These are phyloP conservation scores for Hymenoscyphus infarciens DNA, from an alignment of 2,329 filamentous ascomycete genomes.

Conservation along the genomic window DNA sequence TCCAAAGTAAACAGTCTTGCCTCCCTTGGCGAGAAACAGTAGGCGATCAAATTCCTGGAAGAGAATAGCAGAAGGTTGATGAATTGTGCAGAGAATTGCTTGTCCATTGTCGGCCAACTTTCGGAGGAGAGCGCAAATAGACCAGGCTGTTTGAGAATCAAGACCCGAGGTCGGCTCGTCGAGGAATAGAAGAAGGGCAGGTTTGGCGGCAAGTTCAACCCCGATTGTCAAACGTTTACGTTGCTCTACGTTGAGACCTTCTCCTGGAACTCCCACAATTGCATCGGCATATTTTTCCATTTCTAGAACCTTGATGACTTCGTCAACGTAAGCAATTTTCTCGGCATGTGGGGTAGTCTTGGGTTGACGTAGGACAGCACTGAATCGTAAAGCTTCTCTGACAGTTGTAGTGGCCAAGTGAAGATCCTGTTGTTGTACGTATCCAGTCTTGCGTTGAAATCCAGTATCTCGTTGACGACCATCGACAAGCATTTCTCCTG, in stretches of 20 bases:
- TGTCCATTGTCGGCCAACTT: slow-evolving; percentile 87
- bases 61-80: slow-evolving; percentile 93
- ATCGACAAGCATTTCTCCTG: slow-evolving; percentile 72
- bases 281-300: slow-evolving; percentile 91
- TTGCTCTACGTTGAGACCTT: slow-evolving; percentile 57
- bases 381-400: slow-evolving; percentile 82
- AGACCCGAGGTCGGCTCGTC: slow-evolving; percentile 95
- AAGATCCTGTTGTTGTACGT: slow-evolving; percentile 88
- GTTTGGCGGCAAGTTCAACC: slow-evolving; percentile 90
- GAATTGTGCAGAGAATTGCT: slow-evolving; percentile 94
- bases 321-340: slow-evolving; percentile 82
- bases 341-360: slow-evolving; percentile 65
- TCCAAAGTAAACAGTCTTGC: slow-evolving; percentile 77
- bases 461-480: slow-evolving; percentile 65
- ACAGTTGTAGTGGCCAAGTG: slow-evolving; percentile 82
- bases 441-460: slow-evolving; percentile 90
- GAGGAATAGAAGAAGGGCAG: slow-evolving; percentile 82
- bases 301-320: slow-evolving; percentile 85
- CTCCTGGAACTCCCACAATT: slow-evolving; percentile 84
- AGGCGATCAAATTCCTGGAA: slow-evolving; percentile 88
- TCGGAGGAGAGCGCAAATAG: slow-evolving; percentile 81
- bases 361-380: slow-evolving; percentile 82
- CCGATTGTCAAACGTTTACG: slow-evolving; percentile 82
- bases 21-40: slow-evolving; percentile 72
- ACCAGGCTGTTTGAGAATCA: slow-evolving; percentile 90